Base-by-base conservation (phyloP, 441 rosid species). In the Arabidopsis lyrata region DNA sequence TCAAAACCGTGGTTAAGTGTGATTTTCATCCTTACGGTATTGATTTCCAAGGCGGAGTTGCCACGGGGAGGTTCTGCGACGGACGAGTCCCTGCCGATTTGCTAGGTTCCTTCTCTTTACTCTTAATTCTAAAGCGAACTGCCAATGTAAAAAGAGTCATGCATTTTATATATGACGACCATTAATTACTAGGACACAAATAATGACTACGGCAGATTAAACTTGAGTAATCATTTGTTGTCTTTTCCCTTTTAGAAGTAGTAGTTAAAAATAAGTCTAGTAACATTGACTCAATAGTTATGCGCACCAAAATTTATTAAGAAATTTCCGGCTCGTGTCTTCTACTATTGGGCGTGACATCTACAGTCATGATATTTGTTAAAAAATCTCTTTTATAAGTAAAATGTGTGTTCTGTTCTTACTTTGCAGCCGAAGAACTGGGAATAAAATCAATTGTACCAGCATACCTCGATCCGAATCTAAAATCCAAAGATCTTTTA, bases 381-480 rank as follows among this genome's bases (percentile, higher is more conserved):
- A 7, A 13, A 22, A 22, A 38, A 20, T 2, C 0, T 1, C 22
- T 38, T 20, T 27, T 3, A 27, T 3, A 27, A 27, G 3, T 27
- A 27, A 27, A 27, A 27, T 27, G 29, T 4, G 27, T 39, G 48
- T 35, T 27, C 9, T 50, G 10, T 44, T 78, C 15, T 66, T 39
- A 8, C 52, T 52, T 8, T 70, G 36, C 83, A 95, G 99, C 92
- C 2, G 88, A 86, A 74, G 86, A 86, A 74, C 8, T 92, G 8
- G 97, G 92, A 70, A 75, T 95, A 18, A 95, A 90, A 73, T 80
- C 57, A 9, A 8, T 10, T 0, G 68, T 94, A 31, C 97, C 97
- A 0, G 87, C 97, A 34, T 94, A 92, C 77, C 61, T 92, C 48
- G 93, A 88, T 57, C 87, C 90, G 45, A 63, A 74, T 4, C 31